Percentiles rank a stretch among this genome's conserved stretches.
These are phyloP conservation scores for Rutidosis leptorrhynchoides DNA, from an alignment of 129 eudicot species.

Conservation along the genomic window DNA sequence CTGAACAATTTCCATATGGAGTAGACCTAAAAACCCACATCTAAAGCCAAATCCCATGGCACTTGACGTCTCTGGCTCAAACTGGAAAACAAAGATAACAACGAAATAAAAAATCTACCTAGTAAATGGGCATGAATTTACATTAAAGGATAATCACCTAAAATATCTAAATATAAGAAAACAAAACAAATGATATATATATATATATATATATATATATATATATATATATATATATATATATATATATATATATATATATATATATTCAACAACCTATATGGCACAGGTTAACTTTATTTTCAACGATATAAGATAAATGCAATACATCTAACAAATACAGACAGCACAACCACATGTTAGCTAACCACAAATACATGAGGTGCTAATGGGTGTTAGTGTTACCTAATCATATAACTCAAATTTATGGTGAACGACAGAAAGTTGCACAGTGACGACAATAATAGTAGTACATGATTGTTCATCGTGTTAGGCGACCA, in stretches of 20 bases:
- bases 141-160: background rate
- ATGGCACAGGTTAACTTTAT: background rate
- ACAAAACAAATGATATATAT: no score
- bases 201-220: no score
- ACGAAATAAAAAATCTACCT: slow-evolving; percentile 12
- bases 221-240: no score
- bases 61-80: slow-evolving; percentile 96
- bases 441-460: background rate
- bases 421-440: background rate
- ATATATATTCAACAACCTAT: no score
- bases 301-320: background rate
- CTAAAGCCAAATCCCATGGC: slow-evolving; percentile 99
- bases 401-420: background rate
- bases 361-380: background rate
- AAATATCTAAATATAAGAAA: no score
- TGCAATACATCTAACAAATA: background rate
- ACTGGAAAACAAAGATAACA: slow-evolving; percentile 48
- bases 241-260: no score
- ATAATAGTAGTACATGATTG: background rate
- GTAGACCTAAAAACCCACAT: slow-evolving; percentile 98
- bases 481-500: background rate
- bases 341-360: background rate
- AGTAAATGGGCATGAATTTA: background rate
- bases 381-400: background rate
- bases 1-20: slow-evolving; percentile 99